Conservation (phyloP, 2,329 filamentous ascomycete species). For the Furcasterigmium sp. region DNA sequence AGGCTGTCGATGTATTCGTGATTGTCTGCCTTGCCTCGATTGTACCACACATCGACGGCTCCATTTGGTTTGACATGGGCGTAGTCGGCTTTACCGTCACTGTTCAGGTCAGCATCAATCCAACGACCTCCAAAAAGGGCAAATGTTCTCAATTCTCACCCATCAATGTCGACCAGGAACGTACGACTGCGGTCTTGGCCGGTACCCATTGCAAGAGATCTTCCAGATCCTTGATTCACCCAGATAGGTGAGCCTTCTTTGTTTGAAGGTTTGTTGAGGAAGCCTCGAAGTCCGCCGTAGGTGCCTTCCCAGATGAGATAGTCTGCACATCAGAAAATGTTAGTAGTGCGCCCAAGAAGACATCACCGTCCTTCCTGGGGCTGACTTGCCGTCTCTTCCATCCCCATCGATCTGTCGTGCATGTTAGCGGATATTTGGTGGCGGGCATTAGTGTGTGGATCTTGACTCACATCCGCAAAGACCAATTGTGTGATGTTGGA, state of each 20-base stretch:
- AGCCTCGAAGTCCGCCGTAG: constrained; percentile 10
- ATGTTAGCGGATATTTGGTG: not conserved
- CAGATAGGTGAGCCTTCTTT: constrained; percentile 11
- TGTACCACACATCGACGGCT: constrained; percentile 10
- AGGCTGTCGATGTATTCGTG: too few species aligned
- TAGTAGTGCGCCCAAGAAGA: not conserved
- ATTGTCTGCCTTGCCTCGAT: constrained; percentile 5
- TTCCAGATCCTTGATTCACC: constrained; percentile 10
- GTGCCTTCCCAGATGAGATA: constrained; percentile 14
- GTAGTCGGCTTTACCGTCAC: constrained; percentile 12
- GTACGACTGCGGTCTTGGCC: constrained; percentile 7
- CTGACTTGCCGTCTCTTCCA: constrained; percentile 7
- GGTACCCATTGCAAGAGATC: constrained; percentile 7
- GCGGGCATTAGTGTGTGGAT: not conserved
- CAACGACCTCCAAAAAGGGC: too few species aligned
- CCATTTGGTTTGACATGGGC: constrained; percentile 6
- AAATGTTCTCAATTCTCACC: too few species aligned
- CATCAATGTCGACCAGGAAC: too few species aligned
- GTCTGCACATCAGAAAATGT: constrained; percentile 6
- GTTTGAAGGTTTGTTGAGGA: constrained; percentile 10
- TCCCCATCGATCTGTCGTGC: constrained; percentile 11
- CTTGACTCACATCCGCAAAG: constrained; percentile 10
- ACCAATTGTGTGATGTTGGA: constrained; percentile 11
- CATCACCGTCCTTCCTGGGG: not conserved
- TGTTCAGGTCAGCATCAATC: constrained; percentile 16